Conservation (phyloP, 1,284 basidiomycete genomes). For the Kwoniella shivajii region DNA sequence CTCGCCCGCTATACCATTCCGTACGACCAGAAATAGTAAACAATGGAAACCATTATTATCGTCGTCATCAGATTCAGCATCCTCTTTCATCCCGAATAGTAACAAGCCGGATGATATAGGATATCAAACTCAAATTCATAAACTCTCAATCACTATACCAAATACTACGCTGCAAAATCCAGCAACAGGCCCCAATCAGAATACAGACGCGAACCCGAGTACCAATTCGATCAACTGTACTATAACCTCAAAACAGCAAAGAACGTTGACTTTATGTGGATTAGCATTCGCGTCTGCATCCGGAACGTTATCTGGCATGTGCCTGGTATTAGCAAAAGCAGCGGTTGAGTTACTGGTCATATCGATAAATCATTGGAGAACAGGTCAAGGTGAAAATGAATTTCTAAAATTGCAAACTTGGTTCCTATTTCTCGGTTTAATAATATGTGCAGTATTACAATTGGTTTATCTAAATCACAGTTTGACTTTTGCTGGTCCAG, state of each 20-base stretch:
- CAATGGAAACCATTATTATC: slow-evolving; percentile 21
- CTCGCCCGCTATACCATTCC: slow-evolving; percentile 39
- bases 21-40: background rate
- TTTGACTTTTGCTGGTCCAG: slow-evolving; percentile 79
- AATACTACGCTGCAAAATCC: too few relatives aligned
- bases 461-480: slow-evolving; percentile 93
- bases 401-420: slow-evolving; percentile 61
- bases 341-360: slow-evolving; percentile 86
- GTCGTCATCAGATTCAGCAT: slow-evolving; percentile 3
- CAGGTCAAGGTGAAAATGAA: slow-evolving; percentile 71
- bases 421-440: slow-evolving; percentile 46
- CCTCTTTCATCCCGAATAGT: too few relatives aligned
- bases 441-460: slow-evolving; percentile 49
- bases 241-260: slow-evolving; percentile 53
- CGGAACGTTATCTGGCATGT: slow-evolving; percentile 91
- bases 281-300: slow-evolving; percentile 87
- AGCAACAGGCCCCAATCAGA: too few relatives aligned
- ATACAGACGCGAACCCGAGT: too few relatives aligned
- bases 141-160: too few relatives aligned
- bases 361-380: slow-evolving; percentile 61
- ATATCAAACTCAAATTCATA: too few relatives aligned
- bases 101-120: too few relatives aligned
- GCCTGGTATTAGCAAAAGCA: slow-evolving; percentile 89
- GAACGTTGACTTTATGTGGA: slow-evolving; percentile 70
- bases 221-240: too few relatives aligned